phyloP scores from a whole-genome alignment of 768 basidiomycete species.

The Rossbeevera mucosa region DNA sequence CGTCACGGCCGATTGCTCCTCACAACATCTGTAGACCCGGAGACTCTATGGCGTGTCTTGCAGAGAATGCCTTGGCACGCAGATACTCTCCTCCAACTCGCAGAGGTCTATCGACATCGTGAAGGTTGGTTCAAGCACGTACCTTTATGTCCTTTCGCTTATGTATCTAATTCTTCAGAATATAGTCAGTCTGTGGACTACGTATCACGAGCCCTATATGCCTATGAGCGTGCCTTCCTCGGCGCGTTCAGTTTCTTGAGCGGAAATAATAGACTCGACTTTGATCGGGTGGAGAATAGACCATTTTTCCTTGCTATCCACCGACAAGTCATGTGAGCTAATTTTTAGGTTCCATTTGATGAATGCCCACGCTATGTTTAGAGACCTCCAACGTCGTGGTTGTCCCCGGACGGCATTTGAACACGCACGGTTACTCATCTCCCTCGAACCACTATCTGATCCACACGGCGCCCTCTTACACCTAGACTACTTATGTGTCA shows the following conservation, averaged over 20 bases:
- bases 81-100: conserved; percentile 59
- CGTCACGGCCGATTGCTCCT: not conserved
- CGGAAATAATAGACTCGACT: conserved; percentile 82
- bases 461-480: conserved; percentile 83
- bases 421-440: conserved; percentile 79
- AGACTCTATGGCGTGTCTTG: conserved; percentile 73
- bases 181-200: conserved; percentile 81
- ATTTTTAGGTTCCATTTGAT: not conserved
- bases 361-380: conserved; percentile 26
- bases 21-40: conserved; percentile 52
- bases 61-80: conserved; percentile 84
- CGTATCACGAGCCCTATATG: conserved; percentile 89
- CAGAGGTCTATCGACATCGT: conserved; percentile 52
- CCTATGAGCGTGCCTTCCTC: conserved; percentile 86
- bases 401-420: conserved; percentile 89
- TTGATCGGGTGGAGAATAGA: conserved; percentile 85
- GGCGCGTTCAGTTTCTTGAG: conserved; percentile 82
- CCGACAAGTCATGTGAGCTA: conserved; percentile 68
- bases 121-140: conserved; percentile 55
- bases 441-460: conserved; percentile 82
- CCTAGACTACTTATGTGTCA: conserved; percentile 81
- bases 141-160: not conserved
- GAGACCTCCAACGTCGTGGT: conserved; percentile 84
- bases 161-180: conserved; percentile 42
- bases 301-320: conserved; percentile 89